A percentile compares a stretch with the other conserved stretches of the same genome.
These are phyloP conservation scores for Amanita rubescens DNA, from an alignment of 768 basidiomycete genomes.

Conservation along the genomic window DNA sequence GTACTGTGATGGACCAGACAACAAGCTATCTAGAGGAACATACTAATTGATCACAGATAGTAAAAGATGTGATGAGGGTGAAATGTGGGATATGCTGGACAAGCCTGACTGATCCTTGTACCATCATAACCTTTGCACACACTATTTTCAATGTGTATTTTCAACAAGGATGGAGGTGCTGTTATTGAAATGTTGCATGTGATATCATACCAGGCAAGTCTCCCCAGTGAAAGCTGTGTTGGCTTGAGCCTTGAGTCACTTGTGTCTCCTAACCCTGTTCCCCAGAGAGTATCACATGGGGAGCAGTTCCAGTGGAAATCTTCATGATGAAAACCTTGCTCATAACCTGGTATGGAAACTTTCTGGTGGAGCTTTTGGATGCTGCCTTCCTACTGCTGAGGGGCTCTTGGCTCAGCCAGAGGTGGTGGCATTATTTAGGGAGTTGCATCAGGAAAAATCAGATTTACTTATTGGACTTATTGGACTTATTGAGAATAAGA, in stretches of 20 bases:
- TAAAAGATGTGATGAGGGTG: too few species aligned
- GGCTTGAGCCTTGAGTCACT: not conserved
- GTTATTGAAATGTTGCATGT: constrained; percentile 6
- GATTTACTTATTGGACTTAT: too few species aligned
- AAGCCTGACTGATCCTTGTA: too few species aligned
- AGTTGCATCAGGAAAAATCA: too few species aligned
- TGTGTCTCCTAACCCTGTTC: constrained; percentile 1
- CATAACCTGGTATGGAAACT: not conserved
- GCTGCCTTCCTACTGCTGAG: not conserved
- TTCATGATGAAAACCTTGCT: not conserved
- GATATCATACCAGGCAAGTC: constrained; percentile 6
- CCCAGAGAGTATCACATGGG: constrained; percentile 3
- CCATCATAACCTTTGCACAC: too few species aligned
- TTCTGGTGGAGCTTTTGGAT: not conserved
- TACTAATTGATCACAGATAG: too few species aligned
- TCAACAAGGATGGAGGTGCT: too few species aligned
- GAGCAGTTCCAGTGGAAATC: not conserved
- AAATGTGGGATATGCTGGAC: too few species aligned
- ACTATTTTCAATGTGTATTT: too few species aligned
- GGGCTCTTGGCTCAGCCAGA: not conserved
- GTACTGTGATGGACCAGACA: too few species aligned
- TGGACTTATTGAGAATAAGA: too few species aligned
- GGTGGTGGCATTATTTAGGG: constrained; percentile 1
- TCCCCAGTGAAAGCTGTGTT: constrained; percentile 1
- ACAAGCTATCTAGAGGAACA: too few species aligned